Base-by-base conservation (phyloP, 768 basidiomycete species). In the Kwoniella heveanensis region DNA sequence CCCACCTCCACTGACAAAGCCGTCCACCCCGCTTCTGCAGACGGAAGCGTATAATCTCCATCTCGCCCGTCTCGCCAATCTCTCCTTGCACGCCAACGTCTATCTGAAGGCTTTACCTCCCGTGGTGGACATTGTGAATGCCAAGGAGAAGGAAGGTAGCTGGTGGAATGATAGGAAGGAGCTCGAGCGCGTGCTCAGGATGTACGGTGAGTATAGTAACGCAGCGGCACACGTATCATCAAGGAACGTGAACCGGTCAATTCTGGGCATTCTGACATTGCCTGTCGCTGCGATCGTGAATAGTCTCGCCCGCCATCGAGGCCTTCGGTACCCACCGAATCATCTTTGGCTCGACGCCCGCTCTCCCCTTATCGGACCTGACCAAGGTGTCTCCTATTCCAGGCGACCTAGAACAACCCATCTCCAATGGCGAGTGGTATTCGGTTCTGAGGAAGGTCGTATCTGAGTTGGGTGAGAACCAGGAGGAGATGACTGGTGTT, bases 271-370 rank as follows among this genome's bases (percentile, higher is more conserved):
- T 17, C 39, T 26, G 4, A 26, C 17, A 2, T 49, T 8, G 27
- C 15, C 19, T 9, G 0, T 57, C 13, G 30, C 17, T 24, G 26
- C 49, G 30, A 48, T 53, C 26, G 39, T 54, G 15, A 19, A 12
- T n/a, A 79, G 77, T 76, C 22, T 71, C 72, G 0, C 76, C 74
- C 30, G 72, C 76, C 0, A 74, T 79, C 60, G 77, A 79, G 62
- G 62, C 70, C 19, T 76, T 79, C 61, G 77, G 77, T 1, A 70
- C 72, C 13, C 77, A 79, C 48, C 68, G 77, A 25, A 63, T 79
- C 36, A 63, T 77, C 55, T 79, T 72, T 53, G 77, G 77, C 9
- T 71, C 76, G 0, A 63, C 66, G 32, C 65, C 73, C 12, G 64
- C 71, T 22, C 54, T 72, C 22, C 64, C 70, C 6, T 50, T 70